Conservation (phyloP, 345 rosid genomes). For the Lepidium didymum region DNA sequence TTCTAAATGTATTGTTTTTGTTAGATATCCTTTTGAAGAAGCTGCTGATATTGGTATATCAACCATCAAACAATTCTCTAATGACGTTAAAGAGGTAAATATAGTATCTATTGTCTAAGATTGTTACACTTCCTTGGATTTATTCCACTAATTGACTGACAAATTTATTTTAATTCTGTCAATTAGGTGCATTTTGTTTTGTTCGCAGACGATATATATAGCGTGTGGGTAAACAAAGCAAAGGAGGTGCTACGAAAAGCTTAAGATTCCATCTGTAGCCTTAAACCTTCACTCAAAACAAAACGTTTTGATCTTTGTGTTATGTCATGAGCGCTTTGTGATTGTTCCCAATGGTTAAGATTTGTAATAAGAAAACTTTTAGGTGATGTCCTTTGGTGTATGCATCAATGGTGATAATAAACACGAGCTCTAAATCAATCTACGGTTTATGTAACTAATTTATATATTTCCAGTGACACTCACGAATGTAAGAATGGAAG, state of each 20-base stretch:
- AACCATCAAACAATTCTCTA: slow-evolving; percentile 52
- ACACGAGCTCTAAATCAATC: background rate
- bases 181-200: slow-evolving; percentile 87
- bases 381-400: background rate
- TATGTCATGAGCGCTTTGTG: background rate
- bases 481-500: too few species aligned
- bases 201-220: slow-evolving; percentile 48
- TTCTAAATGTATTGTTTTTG: background rate
- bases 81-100: slow-evolving; percentile 73
- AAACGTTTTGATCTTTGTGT: background rate
- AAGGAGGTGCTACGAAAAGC: slow-evolving; percentile 57
- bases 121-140: background rate
- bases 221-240: slow-evolving; percentile 65
- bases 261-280: slow-evolving; percentile 50
- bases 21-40: slow-evolving; percentile 80
- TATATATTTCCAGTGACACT: too few species aligned
- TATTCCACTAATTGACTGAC: background rate
- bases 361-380: background rate
- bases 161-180: background rate
- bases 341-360: background rate
- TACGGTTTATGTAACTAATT: background rate
- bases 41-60: slow-evolving; percentile 77
- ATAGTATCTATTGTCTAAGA: background rate
- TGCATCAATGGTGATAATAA: background rate
- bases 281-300: background rate